These are phyloP conservation scores for Colletotrichum eremochloae DNA, from an alignment of 2,329 filamentous ascomycete species.

Conservation along the genomic window DNA sequence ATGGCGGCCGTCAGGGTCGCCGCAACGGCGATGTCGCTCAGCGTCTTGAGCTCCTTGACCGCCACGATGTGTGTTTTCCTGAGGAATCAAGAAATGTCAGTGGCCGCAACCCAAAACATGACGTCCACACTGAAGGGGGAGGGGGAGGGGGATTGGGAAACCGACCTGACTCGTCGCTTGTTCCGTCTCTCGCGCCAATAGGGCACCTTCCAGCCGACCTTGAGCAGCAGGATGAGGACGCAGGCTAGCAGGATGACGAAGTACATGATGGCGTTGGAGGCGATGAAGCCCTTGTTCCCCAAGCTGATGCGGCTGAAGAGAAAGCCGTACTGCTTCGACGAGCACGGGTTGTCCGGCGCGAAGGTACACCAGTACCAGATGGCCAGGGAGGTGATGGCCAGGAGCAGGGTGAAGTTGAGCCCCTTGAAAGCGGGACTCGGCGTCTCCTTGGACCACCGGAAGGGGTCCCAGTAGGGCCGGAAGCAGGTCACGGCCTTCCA, in stretches of 20 bases:
- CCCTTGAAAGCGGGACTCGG: slow-evolving; percentile 47
- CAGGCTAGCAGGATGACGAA: slow-evolving; percentile 47
- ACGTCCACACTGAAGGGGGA: too few relatives aligned
- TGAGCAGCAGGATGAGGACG: slow-evolving; percentile 45
- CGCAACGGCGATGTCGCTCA: slow-evolving; percentile 47
- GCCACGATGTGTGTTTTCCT: slow-evolving; percentile 43
- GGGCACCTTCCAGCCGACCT: slow-evolving; percentile 44
- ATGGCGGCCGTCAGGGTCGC: slow-evolving; percentile 45
- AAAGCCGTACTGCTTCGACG: slow-evolving; percentile 48
- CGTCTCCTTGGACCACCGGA: slow-evolving; percentile 47
- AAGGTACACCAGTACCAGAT: slow-evolving; percentile 51
- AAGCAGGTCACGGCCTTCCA: slow-evolving; percentile 52
- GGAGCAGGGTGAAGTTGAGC: slow-evolving; percentile 46
- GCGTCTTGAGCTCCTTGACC: slow-evolving; percentile 47
- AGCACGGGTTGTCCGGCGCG: slow-evolving; percentile 47
- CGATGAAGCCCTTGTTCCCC: slow-evolving; percentile 47
- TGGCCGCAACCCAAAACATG: not conserved
- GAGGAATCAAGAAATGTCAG: slow-evolving; percentile 1
- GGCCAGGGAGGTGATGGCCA: slow-evolving; percentile 48
- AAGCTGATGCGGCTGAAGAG: slow-evolving; percentile 49
- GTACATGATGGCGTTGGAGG: slow-evolving; percentile 50
- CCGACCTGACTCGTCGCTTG: slow-evolving; percentile 45
- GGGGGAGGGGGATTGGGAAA: not conserved
- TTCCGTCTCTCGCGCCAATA: slow-evolving; percentile 42
- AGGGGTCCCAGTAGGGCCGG: slow-evolving; percentile 49